phyloP scores from a whole-genome alignment of 495 filamentous ascomycete species.

The Aspergillus campestris region DNA sequence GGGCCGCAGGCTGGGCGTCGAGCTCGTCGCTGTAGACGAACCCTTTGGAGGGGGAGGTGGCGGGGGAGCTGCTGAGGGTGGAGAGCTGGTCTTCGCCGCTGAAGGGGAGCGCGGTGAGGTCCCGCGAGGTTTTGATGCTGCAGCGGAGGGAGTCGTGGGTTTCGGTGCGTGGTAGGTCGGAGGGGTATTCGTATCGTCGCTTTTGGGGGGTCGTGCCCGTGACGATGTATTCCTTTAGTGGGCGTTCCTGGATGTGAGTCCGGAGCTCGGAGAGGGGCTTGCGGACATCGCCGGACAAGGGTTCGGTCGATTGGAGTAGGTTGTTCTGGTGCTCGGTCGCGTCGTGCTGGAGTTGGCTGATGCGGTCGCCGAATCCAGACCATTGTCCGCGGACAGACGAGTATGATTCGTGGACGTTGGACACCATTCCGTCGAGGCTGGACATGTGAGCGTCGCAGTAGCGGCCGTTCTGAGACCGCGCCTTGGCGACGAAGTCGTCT shows the following conservation, averaged over 20 bases:
- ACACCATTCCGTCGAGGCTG: conserved; percentile 52
- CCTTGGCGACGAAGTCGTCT: conserved; percentile 82
- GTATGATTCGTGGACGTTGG: conserved; percentile 62
- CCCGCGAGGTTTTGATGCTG: conserved; percentile 39
- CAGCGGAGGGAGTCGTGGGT: conserved; percentile 59
- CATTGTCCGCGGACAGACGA: conserved; percentile 57
- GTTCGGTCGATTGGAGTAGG: conserved; percentile 47
- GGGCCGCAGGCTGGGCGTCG: conserved; percentile 28
- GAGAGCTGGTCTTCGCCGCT: conserved; percentile 21
- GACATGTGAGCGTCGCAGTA: conserved; percentile 60
- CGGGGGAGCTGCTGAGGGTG: conserved; percentile 17
- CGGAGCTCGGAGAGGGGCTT: conserved; percentile 64
- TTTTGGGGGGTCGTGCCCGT: conserved; percentile 86
- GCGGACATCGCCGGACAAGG: conserved; percentile 51
- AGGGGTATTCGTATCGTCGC: conserved; percentile 65
- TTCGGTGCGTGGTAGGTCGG: conserved; percentile 66
- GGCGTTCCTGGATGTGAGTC: conserved; percentile 47
- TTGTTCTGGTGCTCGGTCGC: conserved; percentile 44
- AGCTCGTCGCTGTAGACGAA: conserved; percentile 41
- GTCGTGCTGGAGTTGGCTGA: conserved; percentile 55
- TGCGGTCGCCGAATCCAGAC: conserved; percentile 48
- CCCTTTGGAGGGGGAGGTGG: conserved; percentile 26
- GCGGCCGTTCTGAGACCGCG: conserved; percentile 67
- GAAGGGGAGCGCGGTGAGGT: conserved; percentile 30
- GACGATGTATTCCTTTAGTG: conserved; percentile 66